Conservation (phyloP, 2,329 filamentous ascomycete species). For the Xylariaceae sp. region DNA sequence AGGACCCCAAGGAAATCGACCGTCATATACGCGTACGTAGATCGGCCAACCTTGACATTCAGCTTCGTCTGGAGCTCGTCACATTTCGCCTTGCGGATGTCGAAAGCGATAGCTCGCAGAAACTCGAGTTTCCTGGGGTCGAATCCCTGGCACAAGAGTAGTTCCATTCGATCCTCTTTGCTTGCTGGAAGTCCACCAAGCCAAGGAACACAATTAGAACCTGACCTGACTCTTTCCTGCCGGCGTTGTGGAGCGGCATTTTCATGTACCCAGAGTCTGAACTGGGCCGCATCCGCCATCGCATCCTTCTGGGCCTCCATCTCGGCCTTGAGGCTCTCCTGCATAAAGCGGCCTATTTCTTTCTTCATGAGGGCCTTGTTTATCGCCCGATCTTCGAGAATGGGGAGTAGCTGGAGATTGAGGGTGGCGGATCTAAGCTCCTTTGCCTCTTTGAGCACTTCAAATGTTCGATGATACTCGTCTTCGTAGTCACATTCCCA, state of each 20-base stretch:
- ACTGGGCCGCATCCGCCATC: slow-evolving; percentile 42
- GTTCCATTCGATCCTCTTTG: slow-evolving; percentile 46
- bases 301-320: slow-evolving; percentile 47
- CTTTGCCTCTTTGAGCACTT: slow-evolving; percentile 49
- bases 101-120: slow-evolving; percentile 43
- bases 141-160: slow-evolving; percentile 58
- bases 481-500: slow-evolving; percentile 51
- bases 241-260: slow-evolving; percentile 28
- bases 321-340: slow-evolving; percentile 44
- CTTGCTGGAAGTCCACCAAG: slow-evolving; percentile 45
- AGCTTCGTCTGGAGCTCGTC: slow-evolving; percentile 49
- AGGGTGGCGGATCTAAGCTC: slow-evolving; percentile 48
- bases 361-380: slow-evolving; percentile 39
- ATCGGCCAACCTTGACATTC: slow-evolving; percentile 55
- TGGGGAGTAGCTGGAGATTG: slow-evolving; percentile 63
- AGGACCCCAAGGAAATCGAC: slow-evolving; percentile 60
- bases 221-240: slow-evolving; percentile 35
- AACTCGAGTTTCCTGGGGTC: slow-evolving; percentile 41
- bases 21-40: slow-evolving; percentile 60
- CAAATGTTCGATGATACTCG: slow-evolving; percentile 55
- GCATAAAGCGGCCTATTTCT: slow-evolving; percentile 45
- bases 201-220: slow-evolving; percentile 38
- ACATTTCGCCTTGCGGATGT: slow-evolving; percentile 47
- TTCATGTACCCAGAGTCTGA: slow-evolving; percentile 50
- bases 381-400: slow-evolving; percentile 57